These are phyloP conservation scores for Peronosclerospora sorghi DNA, from an alignment of 352 stramenopile genomes.

Conservation along the genomic window DNA sequence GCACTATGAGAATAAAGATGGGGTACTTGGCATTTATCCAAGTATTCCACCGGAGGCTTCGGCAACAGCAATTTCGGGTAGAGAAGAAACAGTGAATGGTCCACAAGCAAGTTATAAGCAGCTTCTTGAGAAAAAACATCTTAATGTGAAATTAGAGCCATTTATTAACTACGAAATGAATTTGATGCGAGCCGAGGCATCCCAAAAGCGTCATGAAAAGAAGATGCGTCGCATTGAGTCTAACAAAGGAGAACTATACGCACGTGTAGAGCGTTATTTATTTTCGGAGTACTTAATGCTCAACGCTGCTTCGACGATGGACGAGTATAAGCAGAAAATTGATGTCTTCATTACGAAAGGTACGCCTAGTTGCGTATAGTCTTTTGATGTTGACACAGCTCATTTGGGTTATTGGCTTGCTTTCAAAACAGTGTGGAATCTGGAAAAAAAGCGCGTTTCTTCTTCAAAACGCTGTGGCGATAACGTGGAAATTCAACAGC, in stretches of 20 bases:
- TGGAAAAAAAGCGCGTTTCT: constrained; percentile 50
- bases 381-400: not conserved
- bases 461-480: constrained; percentile 45
- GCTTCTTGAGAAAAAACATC: constrained; percentile 32
- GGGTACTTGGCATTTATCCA: constrained; percentile 29
- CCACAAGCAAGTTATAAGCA: constrained; percentile 16
- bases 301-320: constrained; percentile 39
- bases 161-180: constrained; percentile 81
- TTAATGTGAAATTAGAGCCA: constrained; percentile 70
- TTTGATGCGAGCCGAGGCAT: constrained; percentile 57
- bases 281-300: constrained; percentile 75
- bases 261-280: constrained; percentile 58
- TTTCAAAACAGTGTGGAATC: constrained; percentile 31
- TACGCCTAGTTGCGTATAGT: constrained; percentile 8
- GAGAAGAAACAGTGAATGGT: not conserved
- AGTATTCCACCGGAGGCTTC: constrained; percentile 11
- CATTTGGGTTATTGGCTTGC: not conserved
- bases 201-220: constrained; percentile 68
- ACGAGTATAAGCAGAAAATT: constrained; percentile 54
- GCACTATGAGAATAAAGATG: constrained; percentile 20
- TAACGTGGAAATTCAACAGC: constrained; percentile 42
- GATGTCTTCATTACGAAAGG: constrained; percentile 64
- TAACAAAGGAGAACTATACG: constrained; percentile 74
- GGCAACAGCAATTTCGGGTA: not conserved
- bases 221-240: constrained; percentile 80